Conservation (phyloP, 208 protist genomes). For the Trichomonas vaginalis region DNA sequence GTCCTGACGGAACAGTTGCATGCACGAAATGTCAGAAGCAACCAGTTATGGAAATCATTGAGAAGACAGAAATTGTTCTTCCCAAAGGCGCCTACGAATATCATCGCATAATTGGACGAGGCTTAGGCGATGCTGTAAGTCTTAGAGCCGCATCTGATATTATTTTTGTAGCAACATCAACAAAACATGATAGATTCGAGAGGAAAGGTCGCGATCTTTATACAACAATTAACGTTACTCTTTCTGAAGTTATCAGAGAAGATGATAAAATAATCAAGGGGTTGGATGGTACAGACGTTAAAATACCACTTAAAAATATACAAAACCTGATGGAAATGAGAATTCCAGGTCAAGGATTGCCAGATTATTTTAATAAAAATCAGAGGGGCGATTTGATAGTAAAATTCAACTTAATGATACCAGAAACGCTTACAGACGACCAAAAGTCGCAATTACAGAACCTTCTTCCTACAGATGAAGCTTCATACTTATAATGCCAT, state of each 20-base stretch:
- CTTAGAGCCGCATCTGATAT: background rate
- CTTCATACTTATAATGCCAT: background rate
- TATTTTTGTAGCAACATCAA: background rate
- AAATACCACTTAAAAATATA: background rate
- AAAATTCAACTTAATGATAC: background rate
- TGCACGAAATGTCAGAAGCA: background rate
- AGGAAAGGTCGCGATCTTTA: background rate
- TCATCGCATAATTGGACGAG: background rate
- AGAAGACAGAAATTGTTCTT: background rate
- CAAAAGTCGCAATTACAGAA: background rate
- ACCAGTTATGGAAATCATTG: background rate
- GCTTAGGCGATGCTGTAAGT: background rate
- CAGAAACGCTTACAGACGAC: background rate
- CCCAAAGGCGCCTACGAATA: background rate
- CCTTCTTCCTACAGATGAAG: background rate
- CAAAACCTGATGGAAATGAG: background rate
- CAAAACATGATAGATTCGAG: background rate
- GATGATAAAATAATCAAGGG: background rate
- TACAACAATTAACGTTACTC: background rate
- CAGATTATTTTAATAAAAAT: background rate
- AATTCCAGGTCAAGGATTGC: background rate
- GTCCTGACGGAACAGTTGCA: background rate
- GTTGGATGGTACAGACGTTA: background rate
- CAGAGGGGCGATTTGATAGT: background rate
- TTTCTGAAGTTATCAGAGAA: background rate